Evolutionary conservation across 2,329 filamentous ascomycete genomes (phyloP).

Genomic region (Raffaelea albimanens): DNA sequence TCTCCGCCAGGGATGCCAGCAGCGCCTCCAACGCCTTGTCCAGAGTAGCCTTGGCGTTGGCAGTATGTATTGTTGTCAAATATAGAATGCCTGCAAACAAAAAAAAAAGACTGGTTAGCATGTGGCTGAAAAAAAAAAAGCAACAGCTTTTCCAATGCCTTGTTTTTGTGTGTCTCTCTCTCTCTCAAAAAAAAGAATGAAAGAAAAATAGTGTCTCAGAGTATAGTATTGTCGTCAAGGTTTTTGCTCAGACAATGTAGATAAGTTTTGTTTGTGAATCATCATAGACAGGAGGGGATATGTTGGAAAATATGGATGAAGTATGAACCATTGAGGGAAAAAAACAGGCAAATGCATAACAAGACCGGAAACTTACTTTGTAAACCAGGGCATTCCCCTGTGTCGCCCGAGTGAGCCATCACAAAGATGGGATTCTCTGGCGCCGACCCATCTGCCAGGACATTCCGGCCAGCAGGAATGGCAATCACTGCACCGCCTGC

Average conservation of each 20-base stretch:
- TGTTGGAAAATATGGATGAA: constrained; percentile 5
- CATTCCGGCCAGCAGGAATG: constrained; percentile 51
- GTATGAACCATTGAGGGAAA: neutral
- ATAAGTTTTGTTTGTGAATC: constrained; percentile 86
- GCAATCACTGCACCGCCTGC: constrained; percentile 66
- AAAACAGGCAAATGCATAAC: neutral
- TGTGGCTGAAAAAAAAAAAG: neutral
- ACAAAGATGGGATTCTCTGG: constrained; percentile 43
- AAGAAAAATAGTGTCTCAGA: constrained; percentile 15
- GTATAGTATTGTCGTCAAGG: constrained; percentile 64
- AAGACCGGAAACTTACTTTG: constrained; percentile 78
- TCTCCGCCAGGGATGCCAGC: constrained; percentile 15
- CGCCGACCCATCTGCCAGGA: constrained; percentile 26
- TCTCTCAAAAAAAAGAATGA: constrained; percentile 7
- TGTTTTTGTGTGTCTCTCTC: neutral
- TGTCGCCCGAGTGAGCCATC: constrained; percentile 76
- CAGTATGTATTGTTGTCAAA: constrained; percentile 27
- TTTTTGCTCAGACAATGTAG: constrained; percentile 96
- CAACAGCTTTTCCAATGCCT: too few species aligned
- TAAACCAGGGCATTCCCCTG: constrained; percentile 77
- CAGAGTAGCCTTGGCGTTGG: constrained; percentile 27
- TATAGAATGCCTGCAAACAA: constrained; percentile 25
- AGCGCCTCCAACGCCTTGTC: constrained; percentile 31
- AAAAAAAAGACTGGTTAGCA: neutral
- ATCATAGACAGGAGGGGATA: constrained; percentile 50